Base-by-base conservation (phyloP, 2,329 filamentous ascomycete genomes). In the Phaeophleospora eucalypticola region DNA sequence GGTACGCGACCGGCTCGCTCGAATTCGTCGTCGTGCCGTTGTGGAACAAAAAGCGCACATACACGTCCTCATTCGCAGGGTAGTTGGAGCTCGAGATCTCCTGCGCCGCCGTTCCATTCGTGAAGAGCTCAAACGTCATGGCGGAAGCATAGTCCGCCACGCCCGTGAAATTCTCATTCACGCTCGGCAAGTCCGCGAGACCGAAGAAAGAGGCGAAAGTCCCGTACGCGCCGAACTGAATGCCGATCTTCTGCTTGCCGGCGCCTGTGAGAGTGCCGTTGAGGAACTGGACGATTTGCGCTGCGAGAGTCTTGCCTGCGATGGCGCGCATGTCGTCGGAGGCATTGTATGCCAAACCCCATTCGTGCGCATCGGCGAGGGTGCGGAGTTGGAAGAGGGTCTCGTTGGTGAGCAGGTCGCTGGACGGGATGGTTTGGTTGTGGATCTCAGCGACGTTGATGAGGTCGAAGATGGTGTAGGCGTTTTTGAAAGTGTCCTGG, bases 101-200 rank as follows among this genome's bases (percentile, higher is more conserved):
- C 24, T 29, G 24, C 2, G 60, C 58, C 0, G 64, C 60, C 2
- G 62, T 60, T 0, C 65, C 60, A 51, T 79, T 75, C 34, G 80
- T 83, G 58, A 82, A 77, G 17, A 77, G 77, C 73, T 95, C 90
- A 65, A 94, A 90, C 4, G 76, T 76, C 79, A 95, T 88, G 54
- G 82, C 82, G 2, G 83, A 85, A 4, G 89, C 89, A 61, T 95
- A 95, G 70, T 89, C 84, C n/a, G 84, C 82, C 10, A 95, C 73
- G 45, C 86, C 86, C 49, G 72, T 82, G 72, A 95, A 95, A 65
- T 86, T 71, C 1, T 69, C 57, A 48, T 75, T 79, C 2, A 70
- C 75, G 10, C 68, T 53, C 1, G 62, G 59, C 6, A 84, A 65
- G 48, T 77, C 68, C 1, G 76, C 68, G 15, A 83, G 74, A 17